These are phyloP conservation scores for Ceratonia siliqua DNA, from an alignment of 306 rosid species.

Conservation along the genomic window DNA sequence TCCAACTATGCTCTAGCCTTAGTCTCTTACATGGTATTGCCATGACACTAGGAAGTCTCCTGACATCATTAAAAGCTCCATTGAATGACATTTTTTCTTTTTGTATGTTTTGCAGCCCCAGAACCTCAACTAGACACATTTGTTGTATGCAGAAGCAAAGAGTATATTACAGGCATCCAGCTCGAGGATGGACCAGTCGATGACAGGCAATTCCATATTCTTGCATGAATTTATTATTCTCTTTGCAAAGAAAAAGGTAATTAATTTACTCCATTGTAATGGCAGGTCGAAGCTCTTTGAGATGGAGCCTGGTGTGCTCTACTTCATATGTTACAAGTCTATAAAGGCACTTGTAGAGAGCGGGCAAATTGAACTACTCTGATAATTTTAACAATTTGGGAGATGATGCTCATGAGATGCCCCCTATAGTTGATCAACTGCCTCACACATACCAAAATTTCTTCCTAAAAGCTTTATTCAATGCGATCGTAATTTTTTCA, in stretches of 20 bases:
- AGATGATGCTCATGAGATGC: slow-evolving; percentile 4
- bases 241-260: background rate
- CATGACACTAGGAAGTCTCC: background rate
- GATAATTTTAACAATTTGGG: slow-evolving; percentile 15
- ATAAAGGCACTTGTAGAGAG: slow-evolving; percentile 79
- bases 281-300: slow-evolving; percentile 56
- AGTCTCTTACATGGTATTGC: background rate
- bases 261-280: slow-evolving; percentile 5
- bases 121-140: slow-evolving; percentile 75
- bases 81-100: slow-evolving; percentile 2
- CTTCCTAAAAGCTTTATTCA: background rate
- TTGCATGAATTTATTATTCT: background rate
- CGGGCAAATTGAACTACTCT: slow-evolving; percentile 68
- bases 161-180: slow-evolving; percentile 78
- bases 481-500: too few relatives aligned
- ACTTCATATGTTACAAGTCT: slow-evolving; percentile 86
- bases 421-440: background rate
- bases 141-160: slow-evolving; percentile 86
- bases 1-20: background rate
- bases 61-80: background rate
- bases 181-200: slow-evolving; percentile 80
- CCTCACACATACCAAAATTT: background rate
- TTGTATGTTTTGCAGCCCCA: slow-evolving; percentile 60
- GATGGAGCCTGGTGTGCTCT: slow-evolving; percentile 53
- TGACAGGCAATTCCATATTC: slow-evolving; percentile 59